Evolutionary conservation across 2,329 filamentous ascomycete species (phyloP), one percentile per base, ranked within the genome.

Genomic region (Neonectria coccinea): DNA sequence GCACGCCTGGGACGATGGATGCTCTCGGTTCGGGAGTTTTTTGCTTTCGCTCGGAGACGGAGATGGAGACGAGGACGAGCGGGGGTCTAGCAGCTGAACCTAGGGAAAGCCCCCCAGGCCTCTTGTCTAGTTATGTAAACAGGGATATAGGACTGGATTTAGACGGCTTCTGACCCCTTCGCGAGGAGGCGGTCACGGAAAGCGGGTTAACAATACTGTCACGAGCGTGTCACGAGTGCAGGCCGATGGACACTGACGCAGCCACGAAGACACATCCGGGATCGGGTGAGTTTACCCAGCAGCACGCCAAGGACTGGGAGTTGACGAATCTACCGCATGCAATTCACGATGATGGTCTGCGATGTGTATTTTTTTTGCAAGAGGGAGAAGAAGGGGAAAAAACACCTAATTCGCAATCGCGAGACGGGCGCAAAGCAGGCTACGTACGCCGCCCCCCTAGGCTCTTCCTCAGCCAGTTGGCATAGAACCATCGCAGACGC

Each of bases 1-100:
- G 59, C 48, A 48, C 59, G 48, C 52, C 14, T 31, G 39, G 51
- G 42, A 47, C 44, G 47, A 51, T 20, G n/a, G 29, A 29, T 29
- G 29, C 47, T 51, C 29, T 58, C 16, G 29, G 56, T 25, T 25
- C 25, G 31, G 41, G 39, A 16, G 10, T 36, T 36, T n/a, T 22
- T 33, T 8, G 44, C 44, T 14, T 31, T 18, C n/a, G 56, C 22
- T 22, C 22, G 22, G 22, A 22, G 56, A 14, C 11, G 20, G 18
- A 7, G 44, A 25, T 33, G 27, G 10, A 12, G 27, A 50, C 29
- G 16, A 14, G 12, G 29, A 11, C 39, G 39, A 42, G 27, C n/a
- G 48, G 48, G 48, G 48, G 29, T 4, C 18, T 33, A 4, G 27
- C 29, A 22, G 27, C n/a, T 51, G 48, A 33, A 51, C n/a, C 29